Conservation (phyloP, 2,329 filamentous ascomycete species). For the Metarhizium humberi region DNA sequence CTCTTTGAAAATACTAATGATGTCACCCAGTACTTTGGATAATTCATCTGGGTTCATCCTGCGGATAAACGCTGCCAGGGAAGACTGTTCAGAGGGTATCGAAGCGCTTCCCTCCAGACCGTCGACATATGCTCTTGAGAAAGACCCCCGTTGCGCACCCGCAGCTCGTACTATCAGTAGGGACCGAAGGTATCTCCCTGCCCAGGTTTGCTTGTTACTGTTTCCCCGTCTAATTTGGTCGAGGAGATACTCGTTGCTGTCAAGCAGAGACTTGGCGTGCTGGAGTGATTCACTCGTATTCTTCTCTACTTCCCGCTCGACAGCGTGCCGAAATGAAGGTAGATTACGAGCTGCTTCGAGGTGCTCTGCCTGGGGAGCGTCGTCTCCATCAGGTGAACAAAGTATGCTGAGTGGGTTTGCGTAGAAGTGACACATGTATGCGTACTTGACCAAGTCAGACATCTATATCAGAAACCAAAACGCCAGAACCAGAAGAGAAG, state of each 20-base stretch:
- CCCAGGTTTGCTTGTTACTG: conserved; percentile 23
- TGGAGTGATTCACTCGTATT: conserved; percentile 34
- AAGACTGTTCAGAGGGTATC: conserved; percentile 37
- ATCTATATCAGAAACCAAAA: neutral
- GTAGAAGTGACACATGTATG: conserved; percentile 81
- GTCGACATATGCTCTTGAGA: conserved; percentile 50
- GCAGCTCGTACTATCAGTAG: conserved; percentile 36
- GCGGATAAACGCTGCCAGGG: conserved; percentile 48
- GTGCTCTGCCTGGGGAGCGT: conserved; percentile 47
- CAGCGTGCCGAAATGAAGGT: conserved; percentile 53
- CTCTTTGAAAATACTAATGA: conserved; percentile 19
- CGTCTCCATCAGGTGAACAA: conserved; percentile 24
- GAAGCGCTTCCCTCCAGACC: conserved; percentile 47
- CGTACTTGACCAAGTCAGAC: conserved; percentile 45
- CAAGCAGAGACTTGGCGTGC: conserved; percentile 38
- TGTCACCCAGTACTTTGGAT: conserved; percentile 14
- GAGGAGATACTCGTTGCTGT: conserved; percentile 49
- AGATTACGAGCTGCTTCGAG: conserved; percentile 59
- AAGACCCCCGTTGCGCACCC: conserved; percentile 27
- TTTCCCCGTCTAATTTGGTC: conserved; percentile 25
- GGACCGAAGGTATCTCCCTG: conserved; percentile 37
- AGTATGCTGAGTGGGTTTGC: conserved; percentile 66
- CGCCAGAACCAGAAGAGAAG: neutral
- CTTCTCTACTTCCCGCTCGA: conserved; percentile 38
- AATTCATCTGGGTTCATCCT: conserved; percentile 36